Percentiles rank a stretch among this genome's conserved stretches.
Evolutionary conservation across 345 rosid species (phyloP).

Genomic region (Citrus sinensis): DVS_A1.0 CM039165.1:2453501-2454000

Average conservation of each 20-base stretch:
- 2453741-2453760: too few species aligned
- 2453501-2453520: too few species aligned
- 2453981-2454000: too few species aligned
- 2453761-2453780: not conserved
- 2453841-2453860: not conserved
- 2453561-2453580: not conserved
- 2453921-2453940: not conserved
- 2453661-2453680: slow-evolving; percentile 31
- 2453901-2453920: not conserved
- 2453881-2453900: not conserved
- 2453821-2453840: slow-evolving; percentile 4
- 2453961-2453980: too few species aligned
- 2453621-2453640: slow-evolving; percentile 46
- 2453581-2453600: not conserved
- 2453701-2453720: not conserved
- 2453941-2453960: too few species aligned
- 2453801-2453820: too few species aligned
- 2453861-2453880: slow-evolving; percentile 10
- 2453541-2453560: too few species aligned
- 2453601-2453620: slow-evolving; percentile 38
- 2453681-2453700: slow-evolving; percentile 33
- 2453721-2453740: too few species aligned
- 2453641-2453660: slow-evolving; percentile 29
- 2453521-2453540: too few species aligned
- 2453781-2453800: not conserved